Conservation (phyloP, 768 basidiomycete genomes). For the Leccinum uliginosum region DNA sequence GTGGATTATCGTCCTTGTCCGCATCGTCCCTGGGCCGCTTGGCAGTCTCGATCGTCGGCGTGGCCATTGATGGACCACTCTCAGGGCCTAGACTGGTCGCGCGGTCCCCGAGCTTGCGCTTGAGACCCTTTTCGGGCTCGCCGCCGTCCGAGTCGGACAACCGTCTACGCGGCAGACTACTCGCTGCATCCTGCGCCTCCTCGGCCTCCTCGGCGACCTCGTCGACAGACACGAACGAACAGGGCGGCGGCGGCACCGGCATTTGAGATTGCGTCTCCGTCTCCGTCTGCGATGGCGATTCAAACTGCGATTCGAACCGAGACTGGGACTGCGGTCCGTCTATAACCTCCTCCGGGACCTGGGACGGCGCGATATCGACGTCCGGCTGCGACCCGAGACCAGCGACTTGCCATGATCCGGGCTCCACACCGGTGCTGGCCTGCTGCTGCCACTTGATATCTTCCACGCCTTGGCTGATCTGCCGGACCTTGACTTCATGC, state of each 20-base stretch:
- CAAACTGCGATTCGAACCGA: not conserved
- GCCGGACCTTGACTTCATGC: constrained; percentile 72
- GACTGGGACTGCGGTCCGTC: not conserved
- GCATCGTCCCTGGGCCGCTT: constrained; percentile 63
- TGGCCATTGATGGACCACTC: constrained; percentile 16
- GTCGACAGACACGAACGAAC: constrained; percentile 19
- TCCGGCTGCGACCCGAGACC: constrained; percentile 5
- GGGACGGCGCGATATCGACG: constrained; percentile 1
- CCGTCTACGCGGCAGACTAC: constrained; percentile 23
- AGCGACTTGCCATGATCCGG: constrained; percentile 8
- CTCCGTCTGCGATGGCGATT: not conserved
- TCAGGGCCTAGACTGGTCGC: constrained; percentile 60
- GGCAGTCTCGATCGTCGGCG: constrained; percentile 34
- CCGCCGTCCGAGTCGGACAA: constrained; percentile 42
- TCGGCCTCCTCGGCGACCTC: constrained; percentile 28
- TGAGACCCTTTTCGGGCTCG: constrained; percentile 57
- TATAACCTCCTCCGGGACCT: constrained; percentile 7
- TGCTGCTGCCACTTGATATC: constrained; percentile 66
- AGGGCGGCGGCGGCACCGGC: constrained; percentile 4
- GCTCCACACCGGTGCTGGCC: constrained; percentile 3
- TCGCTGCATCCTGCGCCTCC: constrained; percentile 25
- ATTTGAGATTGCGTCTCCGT: not conserved
- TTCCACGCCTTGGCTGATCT: constrained; percentile 76
- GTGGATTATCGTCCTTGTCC: constrained; percentile 59
- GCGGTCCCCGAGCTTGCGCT: constrained; percentile 66